Percentiles rank a stretch among this genome's conserved stretches.
Conservation (phyloP, 2,329 filamentous ascomycete genomes). For the Pezicula carpinea region DNA sequence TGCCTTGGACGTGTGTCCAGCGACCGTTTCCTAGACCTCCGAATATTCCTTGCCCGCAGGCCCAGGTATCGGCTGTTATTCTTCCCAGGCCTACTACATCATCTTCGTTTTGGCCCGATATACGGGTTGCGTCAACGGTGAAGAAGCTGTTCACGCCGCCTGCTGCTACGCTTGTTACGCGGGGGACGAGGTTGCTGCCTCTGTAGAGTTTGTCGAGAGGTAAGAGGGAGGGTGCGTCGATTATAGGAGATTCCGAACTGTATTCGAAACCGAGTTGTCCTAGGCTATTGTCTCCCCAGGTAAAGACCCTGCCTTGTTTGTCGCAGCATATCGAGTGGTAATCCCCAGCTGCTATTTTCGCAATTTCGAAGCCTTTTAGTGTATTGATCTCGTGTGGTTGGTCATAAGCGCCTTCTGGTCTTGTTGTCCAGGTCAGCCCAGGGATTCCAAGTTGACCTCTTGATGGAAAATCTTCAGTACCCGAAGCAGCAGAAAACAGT, state of each 20-base stretch:
- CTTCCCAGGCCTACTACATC: conserved; percentile 39
- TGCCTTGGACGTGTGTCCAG: conserved; percentile 82
- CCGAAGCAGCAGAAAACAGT: conserved; percentile 83
- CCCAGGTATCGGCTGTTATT: conserved; percentile 74
- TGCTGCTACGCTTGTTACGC: conserved; percentile 74
- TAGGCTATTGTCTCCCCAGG: conserved; percentile 84
- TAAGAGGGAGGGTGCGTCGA: conserved; percentile 68
- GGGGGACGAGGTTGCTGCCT: conserved; percentile 56
- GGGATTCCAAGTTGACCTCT: conserved; percentile 85
- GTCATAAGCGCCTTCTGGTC: conserved; percentile 75
- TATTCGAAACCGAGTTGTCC: conserved; percentile 88
- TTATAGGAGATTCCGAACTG: conserved; percentile 52
- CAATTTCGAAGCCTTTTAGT: conserved; percentile 65
- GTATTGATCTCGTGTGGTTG: conserved; percentile 73
- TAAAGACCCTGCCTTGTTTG: conserved; percentile 70
- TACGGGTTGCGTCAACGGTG: conserved; percentile 69
- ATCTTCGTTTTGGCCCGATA: conserved; percentile 42
- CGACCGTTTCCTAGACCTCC: conserved; percentile 79
- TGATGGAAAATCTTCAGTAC: conserved; percentile 70
- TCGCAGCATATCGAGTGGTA: conserved; percentile 80
- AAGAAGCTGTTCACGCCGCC: conserved; percentile 87
- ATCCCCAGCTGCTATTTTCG: conserved; percentile 77
- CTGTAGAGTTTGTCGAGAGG: conserved; percentile 70
- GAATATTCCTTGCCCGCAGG: conserved; percentile 79
- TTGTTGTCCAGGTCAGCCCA: conserved; percentile 73